Percentiles rank a stretch among this genome's conserved stretches.
These are phyloP conservation scores for Aquilaria yunnanensis DNA, from an alignment of 345 rosid genomes.

Conservation along the genomic window DNA sequence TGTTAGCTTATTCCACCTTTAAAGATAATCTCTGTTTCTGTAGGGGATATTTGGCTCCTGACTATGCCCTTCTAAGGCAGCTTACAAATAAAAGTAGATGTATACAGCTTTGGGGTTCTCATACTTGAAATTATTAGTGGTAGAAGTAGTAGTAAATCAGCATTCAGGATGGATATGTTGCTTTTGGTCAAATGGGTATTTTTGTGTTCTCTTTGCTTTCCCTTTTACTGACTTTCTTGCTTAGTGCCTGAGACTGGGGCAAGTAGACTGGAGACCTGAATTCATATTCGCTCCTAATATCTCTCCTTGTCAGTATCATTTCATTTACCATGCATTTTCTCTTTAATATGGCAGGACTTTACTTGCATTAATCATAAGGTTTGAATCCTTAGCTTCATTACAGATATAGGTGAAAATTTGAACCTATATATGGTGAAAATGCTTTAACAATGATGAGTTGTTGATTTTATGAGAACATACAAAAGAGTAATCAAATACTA, in stretches of 20 bases:
- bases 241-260: too few relatives aligned
- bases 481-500: neutral
- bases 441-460: neutral
- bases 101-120: slow-evolving; percentile 90
- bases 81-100: slow-evolving; percentile 86
- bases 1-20: neutral
- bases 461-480: too few relatives aligned
- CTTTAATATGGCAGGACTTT: neutral
- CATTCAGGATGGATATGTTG: slow-evolving; percentile 63
- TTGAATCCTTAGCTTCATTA: too few relatives aligned
- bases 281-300: neutral
- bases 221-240: too few relatives aligned
- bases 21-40: slow-evolving; percentile 7
- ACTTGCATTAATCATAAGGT: too few relatives aligned
- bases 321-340: neutral
- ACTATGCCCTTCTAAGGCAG: slow-evolving; percentile 81
- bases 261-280: too few relatives aligned
- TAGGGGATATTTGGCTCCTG: slow-evolving; percentile 98
- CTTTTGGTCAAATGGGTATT: slow-evolving; percentile 90
- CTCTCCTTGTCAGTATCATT: neutral
- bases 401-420: too few relatives aligned
- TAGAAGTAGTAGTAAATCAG: slow-evolving; percentile 69
- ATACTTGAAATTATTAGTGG: slow-evolving; percentile 82
- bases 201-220: slow-evolving; percentile 2
- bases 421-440: neutral